A percentile compares a stretch with the other conserved stretches of the same genome.
Evolutionary conservation across 2,329 filamentous ascomycete genomes (phyloP).

Genomic region (Colletotrichum chrysophilum): DNA sequence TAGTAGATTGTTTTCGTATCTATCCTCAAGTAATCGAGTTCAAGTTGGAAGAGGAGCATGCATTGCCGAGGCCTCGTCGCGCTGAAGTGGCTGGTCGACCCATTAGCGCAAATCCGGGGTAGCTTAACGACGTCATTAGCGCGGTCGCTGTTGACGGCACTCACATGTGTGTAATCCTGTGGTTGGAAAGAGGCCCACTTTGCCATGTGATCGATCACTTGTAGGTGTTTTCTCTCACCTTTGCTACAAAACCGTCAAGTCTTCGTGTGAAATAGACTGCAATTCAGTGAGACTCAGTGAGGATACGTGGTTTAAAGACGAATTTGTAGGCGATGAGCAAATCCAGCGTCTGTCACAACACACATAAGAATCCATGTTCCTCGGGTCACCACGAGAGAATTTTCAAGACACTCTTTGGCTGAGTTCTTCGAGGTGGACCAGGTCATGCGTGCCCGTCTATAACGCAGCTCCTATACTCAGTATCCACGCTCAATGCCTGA

Average conservation of each 20-base stretch:
- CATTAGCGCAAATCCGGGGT: background rate
- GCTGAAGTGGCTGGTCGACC: background rate
- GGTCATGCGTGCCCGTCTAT: background rate
- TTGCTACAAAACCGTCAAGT: background rate
- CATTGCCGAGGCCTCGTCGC: background rate
- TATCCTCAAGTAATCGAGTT: background rate
- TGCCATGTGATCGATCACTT: background rate
- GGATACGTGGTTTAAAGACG: background rate
- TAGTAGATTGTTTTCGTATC: background rate
- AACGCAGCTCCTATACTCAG: background rate
- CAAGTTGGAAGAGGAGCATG: background rate
- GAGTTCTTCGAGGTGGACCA: background rate
- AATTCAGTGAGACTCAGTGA: background rate
- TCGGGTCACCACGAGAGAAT: background rate
- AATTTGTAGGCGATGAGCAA: background rate
- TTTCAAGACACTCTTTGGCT: background rate
- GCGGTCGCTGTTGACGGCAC: background rate
- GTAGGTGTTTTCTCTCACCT: background rate
- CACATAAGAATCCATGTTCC: background rate
- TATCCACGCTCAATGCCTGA: background rate
- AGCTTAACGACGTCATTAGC: background rate
- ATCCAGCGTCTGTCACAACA: background rate
- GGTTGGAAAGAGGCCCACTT: background rate
- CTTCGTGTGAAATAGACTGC: background rate
- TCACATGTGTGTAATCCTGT: background rate